Conservation (phyloP, 352 stramenopile species). For the Globisporangium abappressorium region DNA sequence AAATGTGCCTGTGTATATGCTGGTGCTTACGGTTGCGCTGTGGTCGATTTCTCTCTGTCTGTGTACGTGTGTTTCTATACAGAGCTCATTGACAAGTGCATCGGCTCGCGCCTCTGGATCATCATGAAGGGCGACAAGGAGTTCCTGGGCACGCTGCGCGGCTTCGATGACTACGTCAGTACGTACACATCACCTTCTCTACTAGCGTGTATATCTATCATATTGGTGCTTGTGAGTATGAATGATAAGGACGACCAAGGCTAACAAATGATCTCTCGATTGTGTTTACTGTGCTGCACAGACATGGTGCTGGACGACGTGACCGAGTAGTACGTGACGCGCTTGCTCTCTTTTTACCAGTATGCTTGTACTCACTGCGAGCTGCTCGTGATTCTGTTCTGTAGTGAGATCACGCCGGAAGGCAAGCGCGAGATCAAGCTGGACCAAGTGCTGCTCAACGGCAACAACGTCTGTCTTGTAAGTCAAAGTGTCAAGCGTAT, state of each 20-base stretch:
- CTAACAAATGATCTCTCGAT: constrained; percentile 3
- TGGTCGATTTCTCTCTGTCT: background rate
- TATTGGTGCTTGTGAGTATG: background rate
- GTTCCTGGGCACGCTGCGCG: constrained; percentile 92
- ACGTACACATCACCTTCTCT: constrained; percentile 29
- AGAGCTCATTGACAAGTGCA: constrained; percentile 99
- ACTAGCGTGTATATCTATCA: background rate
- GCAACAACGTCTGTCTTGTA: constrained; percentile 96
- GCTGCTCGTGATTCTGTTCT: background rate
- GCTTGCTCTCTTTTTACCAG: constrained; percentile 1
- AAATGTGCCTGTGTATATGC: constrained; percentile 3
- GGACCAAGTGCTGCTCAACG: constrained; percentile 98
- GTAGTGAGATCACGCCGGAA: constrained; percentile 82
- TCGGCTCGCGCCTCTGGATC: constrained; percentile 98
- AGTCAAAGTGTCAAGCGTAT: background rate
- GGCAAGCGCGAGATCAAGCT: constrained; percentile 86
- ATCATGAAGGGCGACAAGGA: constrained; percentile 99
- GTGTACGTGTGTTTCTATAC: background rate
- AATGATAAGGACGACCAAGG: background rate
- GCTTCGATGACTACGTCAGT: constrained; percentile 98
- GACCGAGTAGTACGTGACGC: constrained; percentile 86
- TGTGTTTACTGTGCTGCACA: constrained; percentile 20
- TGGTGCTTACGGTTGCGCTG: background rate
- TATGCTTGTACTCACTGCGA: background rate
- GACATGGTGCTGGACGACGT: constrained; percentile 95